Conservation (phyloP, 768 basidiomycete species). For the Boletales sp. region DNA sequence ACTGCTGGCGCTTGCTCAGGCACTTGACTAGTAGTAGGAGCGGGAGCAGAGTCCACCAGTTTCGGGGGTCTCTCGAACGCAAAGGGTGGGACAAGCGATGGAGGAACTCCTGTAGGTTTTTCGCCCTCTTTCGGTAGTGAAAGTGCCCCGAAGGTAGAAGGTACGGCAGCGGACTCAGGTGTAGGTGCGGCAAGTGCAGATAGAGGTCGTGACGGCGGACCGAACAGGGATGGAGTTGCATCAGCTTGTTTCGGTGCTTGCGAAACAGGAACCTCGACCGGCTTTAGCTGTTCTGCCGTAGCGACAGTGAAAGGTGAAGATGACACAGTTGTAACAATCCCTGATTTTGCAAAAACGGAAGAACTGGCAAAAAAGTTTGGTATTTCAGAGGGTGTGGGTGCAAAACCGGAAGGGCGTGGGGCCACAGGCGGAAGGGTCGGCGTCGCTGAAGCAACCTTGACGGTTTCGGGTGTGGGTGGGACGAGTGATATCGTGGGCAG, state of each 20-base stretch:
- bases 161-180: neutral
- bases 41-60: conserved; percentile 16
- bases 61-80: conserved; percentile 26
- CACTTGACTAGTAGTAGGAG: conserved; percentile 4
- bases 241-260: conserved; percentile 6
- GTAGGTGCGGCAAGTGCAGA: conserved; percentile 4
- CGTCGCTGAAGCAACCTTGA: conserved; percentile 14
- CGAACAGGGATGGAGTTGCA: conserved; percentile 10
- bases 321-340: conserved; percentile 1
- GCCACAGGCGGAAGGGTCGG: neutral
- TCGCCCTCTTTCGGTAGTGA: conserved; percentile 18
- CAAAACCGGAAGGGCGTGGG: neutral
- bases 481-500: conserved; percentile 21
- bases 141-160: conserved; percentile 7
- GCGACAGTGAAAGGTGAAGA: conserved; percentile 21
- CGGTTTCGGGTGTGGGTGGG: conserved; percentile 25
- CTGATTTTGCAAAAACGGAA: conserved; percentile 40
- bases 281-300: conserved; percentile 12
- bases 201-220: conserved; percentile 4
- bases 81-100: conserved; percentile 21
- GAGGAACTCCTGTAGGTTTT: conserved; percentile 6
- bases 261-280: neutral
- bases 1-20: conserved; percentile 7
- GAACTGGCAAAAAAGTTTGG: conserved; percentile 68
- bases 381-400: conserved; percentile 28